A percentile compares a stretch with the other conserved stretches of the same genome.
Evolutionary conservation across 352 stramenopile genomes (phyloP).

Genomic region (Pythium vanterpoolii): DNA sequence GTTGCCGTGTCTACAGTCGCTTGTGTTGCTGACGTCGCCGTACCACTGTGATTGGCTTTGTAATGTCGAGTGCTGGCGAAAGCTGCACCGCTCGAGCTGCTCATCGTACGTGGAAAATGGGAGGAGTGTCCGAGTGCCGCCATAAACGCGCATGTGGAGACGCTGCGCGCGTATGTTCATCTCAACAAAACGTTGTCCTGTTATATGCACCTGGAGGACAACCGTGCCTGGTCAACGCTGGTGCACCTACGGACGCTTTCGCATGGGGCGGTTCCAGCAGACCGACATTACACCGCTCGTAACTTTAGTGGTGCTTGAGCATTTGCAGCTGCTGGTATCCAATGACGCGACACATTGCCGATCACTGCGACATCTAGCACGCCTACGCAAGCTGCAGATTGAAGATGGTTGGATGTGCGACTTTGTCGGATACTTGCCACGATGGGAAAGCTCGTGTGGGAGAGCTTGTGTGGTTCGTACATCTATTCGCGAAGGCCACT

Average conservation of each 20-base stretch:
- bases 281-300: neutral
- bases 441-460: neutral
- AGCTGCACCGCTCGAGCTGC: neutral
- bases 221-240: neutral
- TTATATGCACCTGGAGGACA: neutral
- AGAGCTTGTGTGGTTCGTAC: neutral
- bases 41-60: neutral
- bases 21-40: neutral
- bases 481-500: neutral
- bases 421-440: neutral
- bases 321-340: neutral
- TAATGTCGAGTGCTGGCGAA: neutral
- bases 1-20: neutral
- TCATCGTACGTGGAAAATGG: neutral
- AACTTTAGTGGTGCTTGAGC: neutral
- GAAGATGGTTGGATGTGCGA: neutral
- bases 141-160: neutral
- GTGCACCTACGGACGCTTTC: neutral
- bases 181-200: neutral
- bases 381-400: neutral
- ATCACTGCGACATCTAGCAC: neutral
- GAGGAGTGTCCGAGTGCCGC: neutral
- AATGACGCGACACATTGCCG: neutral
- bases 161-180: neutral
- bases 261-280: neutral